Percentiles rank a stretch among this genome's conserved stretches.
These are phyloP conservation scores for Fusarium torreyae DNA, from an alignment of 2,329 filamentous ascomycete genomes.

Conservation along the genomic window DNA sequence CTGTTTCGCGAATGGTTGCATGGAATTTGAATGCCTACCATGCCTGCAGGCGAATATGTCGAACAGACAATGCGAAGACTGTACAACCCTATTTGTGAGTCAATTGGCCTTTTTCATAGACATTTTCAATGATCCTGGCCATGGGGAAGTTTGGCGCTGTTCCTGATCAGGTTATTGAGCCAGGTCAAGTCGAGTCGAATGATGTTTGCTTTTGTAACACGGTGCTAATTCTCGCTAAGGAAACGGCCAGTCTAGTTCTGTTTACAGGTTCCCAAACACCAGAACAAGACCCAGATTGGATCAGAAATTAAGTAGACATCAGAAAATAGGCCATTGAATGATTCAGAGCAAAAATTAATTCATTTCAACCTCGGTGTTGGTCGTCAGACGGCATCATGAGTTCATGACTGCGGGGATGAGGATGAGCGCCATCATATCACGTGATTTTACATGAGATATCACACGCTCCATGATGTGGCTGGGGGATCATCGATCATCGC, in stretches of 20 bases:
- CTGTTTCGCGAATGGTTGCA: no score
- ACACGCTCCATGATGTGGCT: slow-evolving; percentile 50
- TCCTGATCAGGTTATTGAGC: background rate
- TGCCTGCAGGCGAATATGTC: no score
- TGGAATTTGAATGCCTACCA: no score
- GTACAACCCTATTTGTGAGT: no score
- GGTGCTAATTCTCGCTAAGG: slow-evolving; percentile 35
- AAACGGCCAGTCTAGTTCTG: slow-evolving; percentile 5
- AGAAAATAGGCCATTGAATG: background rate
- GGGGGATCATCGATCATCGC: slow-evolving; percentile 20
- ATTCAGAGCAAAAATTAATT: slow-evolving; percentile 7
- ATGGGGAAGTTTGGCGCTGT: no score
- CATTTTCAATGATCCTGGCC: no score
- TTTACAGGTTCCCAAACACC: slow-evolving; percentile 7
- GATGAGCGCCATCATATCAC: slow-evolving; percentile 33
- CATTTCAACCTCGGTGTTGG: background rate
- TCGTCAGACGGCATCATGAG: slow-evolving; percentile 45
- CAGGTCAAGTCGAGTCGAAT: slow-evolving; percentile 11
- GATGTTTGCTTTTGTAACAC: slow-evolving; percentile 43
- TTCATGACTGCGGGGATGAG: slow-evolving; percentile 50
- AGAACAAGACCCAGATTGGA: background rate
- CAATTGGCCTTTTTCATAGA: no score
- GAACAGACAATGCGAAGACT: no score
- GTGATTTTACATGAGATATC: slow-evolving; percentile 48
- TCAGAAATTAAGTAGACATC: background rate